Evolutionary conservation across 1,284 basidiomycete genomes (phyloP), one percentile per base, ranked within the genome.

Genomic region (Cerrena zonata): DNA sequence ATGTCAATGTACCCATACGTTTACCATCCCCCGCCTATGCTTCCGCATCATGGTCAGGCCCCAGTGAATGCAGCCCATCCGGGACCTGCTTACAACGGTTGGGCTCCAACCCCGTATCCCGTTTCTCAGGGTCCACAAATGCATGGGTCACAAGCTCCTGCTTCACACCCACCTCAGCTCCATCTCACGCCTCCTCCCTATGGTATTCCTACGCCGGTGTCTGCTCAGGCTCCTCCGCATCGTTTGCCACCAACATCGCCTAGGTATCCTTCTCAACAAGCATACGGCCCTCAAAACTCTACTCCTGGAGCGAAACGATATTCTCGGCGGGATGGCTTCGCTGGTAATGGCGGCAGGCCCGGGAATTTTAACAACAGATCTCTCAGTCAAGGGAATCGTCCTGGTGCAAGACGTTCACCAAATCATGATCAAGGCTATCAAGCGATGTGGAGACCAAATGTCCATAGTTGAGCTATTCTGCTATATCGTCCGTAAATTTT

Each of bases 1-100:
- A 46, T 53, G 46, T 25, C 39, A 13, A 30, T 47, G 24, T 53
- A 56, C 27, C 37, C 54, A 2, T 56, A 51, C 49, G 26, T 44
- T 30, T 55, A 55, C 22, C 42, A 21, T 27, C 19, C 48, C 5
- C 40, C 47, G 5, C n/a, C 38, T 13, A 49, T 51, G 51, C 10
- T 18, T 7, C 39, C 39, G 7, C 39, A 40, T 40, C 30, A 7
- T 7, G 30, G 30, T 34, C 30, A 34, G 30, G 30, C 30, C 15
- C 30, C 30, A 34, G 30, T 34, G 7, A n/a, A n/a, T n/a, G n/a
- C n/a, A n/a, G n/a, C n/a, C n/a, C n/a, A n/a, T n/a, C n/a, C n/a
- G n/a, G n/a, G n/a, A n/a, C n/a, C n/a, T n/a, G 30, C 30, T 34
- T 7, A 15, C 7, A 34, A 34, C 30, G 30, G 30, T 34, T 34